phyloP scores from a whole-genome alignment of 192 early-diverging fungal genomes.

The Coemansia sp. region DNA sequence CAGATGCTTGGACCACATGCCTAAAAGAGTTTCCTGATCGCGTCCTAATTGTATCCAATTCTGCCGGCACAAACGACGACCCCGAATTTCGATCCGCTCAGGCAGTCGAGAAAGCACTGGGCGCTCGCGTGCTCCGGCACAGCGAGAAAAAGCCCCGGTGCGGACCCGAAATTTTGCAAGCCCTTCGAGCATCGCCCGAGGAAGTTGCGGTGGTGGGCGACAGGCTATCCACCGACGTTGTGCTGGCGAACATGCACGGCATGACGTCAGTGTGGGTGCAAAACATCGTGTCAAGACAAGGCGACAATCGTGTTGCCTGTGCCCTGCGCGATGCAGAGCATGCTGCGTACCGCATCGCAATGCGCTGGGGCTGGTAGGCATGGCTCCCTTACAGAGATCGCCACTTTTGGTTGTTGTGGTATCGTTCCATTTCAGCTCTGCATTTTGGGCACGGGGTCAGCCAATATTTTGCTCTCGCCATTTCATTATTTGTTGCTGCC shows the following conservation, averaged over 20 bases:
- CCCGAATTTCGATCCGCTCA: conserved; percentile 46
- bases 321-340: conserved; percentile 32
- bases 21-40: conserved; percentile 61
- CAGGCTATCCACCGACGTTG: conserved; percentile 80
- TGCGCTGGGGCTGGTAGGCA: background rate
- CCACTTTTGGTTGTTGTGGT: background rate
- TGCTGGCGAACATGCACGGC: conserved; percentile 77
- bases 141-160: conserved; percentile 71
- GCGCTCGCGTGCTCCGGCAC: conserved; percentile 63
- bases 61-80: conserved; percentile 83
- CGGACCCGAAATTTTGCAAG: conserved; percentile 57
- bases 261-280: conserved; percentile 69
- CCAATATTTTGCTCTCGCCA: too few species aligned
- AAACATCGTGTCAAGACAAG: conserved; percentile 67
- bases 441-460: too few species aligned
- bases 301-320: conserved; percentile 75
- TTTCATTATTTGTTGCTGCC: too few species aligned
- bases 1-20: conserved; percentile 67
- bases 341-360: conserved; percentile 5
- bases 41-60: conserved; percentile 89
- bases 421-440: background rate
- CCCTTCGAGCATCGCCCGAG: background rate
- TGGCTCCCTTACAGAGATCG: background rate
- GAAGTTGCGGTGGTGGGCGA: conserved; percentile 83
- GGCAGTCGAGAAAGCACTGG: conserved; percentile 32